Evolutionary conservation across 331 rosid genomes (phyloP).

Genomic region (Dryas integrifolia): DNA sequence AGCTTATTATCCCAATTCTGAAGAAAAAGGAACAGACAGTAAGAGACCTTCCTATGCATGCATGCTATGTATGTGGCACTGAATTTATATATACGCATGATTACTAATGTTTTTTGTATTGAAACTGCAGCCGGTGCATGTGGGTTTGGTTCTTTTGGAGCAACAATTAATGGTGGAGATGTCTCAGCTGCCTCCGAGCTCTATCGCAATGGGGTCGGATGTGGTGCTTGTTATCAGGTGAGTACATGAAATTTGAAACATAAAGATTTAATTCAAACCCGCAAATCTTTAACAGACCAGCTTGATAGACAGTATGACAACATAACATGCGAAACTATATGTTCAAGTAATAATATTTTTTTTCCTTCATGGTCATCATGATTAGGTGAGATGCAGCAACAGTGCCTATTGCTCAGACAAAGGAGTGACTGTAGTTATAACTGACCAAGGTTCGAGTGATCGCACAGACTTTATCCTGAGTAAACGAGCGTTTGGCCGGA

Average conservation of each 20-base stretch:
- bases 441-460: constrained; percentile 68
- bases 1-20: constrained; percentile 71
- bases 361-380: neutral
- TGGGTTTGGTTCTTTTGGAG: constrained; percentile 87
- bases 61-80: no score
- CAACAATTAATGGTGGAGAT: constrained; percentile 76
- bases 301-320: no score
- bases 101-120: constrained; percentile 8
- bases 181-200: constrained; percentile 84
- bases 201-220: constrained; percentile 76
- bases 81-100: neutral
- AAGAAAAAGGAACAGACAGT: constrained; percentile 71
- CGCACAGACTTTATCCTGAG: constrained; percentile 74
- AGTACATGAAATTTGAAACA: constrained; percentile 1
- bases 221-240: constrained; percentile 96
- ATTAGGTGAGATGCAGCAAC: constrained; percentile 70
- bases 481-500: constrained; percentile 54
- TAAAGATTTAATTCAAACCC: no score
- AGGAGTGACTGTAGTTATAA: constrained; percentile 68
- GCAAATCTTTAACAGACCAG: no score
- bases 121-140: constrained; percentile 63
- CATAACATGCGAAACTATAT: no score
- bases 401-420: constrained; percentile 60
- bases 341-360: neutral
- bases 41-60: constrained; percentile 24